Base-by-base conservation (phyloP, 1,139 yeast genomes). In the Magnusiomyces fungicola region DNA sequence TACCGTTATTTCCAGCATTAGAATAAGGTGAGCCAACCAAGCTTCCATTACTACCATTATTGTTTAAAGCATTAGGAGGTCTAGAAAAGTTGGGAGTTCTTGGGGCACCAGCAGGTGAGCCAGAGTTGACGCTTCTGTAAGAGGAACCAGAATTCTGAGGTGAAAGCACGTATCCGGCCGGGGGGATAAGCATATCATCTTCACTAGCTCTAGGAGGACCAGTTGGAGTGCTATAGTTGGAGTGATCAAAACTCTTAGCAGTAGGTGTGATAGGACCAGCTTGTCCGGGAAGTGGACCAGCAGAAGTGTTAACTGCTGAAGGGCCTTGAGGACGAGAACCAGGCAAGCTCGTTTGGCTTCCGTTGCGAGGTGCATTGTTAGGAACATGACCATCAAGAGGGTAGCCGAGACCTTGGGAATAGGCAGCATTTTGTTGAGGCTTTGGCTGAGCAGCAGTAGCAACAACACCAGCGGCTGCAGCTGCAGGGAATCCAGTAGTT, bases 1-100 rank as follows among this genome's bases (percentile, higher is more conserved):
- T 25, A 25, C 33, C 25, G 21, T 24, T 40, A 32, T 23, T 40
- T 16, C 19, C 25, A 24, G n/a, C 18, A 10, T 36, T 18, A 18
- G 16, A 12, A n/a, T n/a, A n/a, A n/a, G n/a, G n/a, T n/a, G n/a
- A n/a, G n/a, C n/a, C n/a, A n/a, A n/a, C n/a, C n/a, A n/a, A n/a
- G n/a, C n/a, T n/a, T n/a, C n/a, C n/a, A n/a, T 23, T 23, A 24
- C 23, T 18, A n/a, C 44, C 36, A 16, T 21, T 41, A 19, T 23
- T 6, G 24, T 19, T 41, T 9, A 21, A 34, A 9, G 36, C 19
- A 24, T 43, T 34, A 19, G 46, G 46, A 9, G 46, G 46, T 33
- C 46, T 22, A 2, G 46, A 43, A 33, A 43, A 43, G 29, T 43
- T 43, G 4, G 38, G 45, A 9, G 30, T 43, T 21, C 37, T 30